Evolutionary conservation across 345 rosid genomes (phyloP).

Genomic region (Populus simonii): DNA sequence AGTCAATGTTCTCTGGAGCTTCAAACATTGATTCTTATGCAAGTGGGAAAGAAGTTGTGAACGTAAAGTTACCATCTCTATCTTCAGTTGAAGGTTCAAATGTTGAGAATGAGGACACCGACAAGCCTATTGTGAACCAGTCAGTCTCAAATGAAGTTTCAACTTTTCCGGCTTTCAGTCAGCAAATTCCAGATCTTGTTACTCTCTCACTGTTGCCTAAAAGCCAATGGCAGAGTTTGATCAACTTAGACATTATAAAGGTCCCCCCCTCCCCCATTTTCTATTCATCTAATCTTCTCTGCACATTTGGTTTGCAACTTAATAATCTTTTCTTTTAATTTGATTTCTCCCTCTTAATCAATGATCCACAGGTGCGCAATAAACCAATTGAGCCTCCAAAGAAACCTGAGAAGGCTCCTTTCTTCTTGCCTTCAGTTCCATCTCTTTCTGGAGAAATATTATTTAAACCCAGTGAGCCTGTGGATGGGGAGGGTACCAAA

Average conservation of each 20-base stretch:
- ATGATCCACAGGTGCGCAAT: constrained; percentile 56
- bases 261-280: constrained; percentile 27
- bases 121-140: constrained; percentile 32
- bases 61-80: constrained; percentile 73
- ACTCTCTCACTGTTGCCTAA: constrained; percentile 87
- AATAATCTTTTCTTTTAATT: background rate
- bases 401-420: constrained; percentile 85
- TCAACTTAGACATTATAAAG: constrained; percentile 94
- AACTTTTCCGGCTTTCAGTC: constrained; percentile 31
- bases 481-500: constrained; percentile 32
- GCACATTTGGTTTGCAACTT: background rate
- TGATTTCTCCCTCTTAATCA: background rate
- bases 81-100: constrained; percentile 55
- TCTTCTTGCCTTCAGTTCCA: constrained; percentile 82
- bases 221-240: constrained; percentile 95
- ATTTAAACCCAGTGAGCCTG: constrained; percentile 57
- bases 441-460: constrained; percentile 84
- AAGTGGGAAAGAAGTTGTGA: constrained; percentile 72
- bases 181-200: constrained; percentile 86
- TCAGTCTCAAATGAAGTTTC: constrained; percentile 20
- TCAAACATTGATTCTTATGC: constrained; percentile 63
- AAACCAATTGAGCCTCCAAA: constrained; percentile 93
- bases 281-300: background rate
- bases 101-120: constrained; percentile 49
- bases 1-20: constrained; percentile 70